Evolutionary conservation across 306 rosid genomes (phyloP).

Genomic region (Cucurbita maxima): DNA sequence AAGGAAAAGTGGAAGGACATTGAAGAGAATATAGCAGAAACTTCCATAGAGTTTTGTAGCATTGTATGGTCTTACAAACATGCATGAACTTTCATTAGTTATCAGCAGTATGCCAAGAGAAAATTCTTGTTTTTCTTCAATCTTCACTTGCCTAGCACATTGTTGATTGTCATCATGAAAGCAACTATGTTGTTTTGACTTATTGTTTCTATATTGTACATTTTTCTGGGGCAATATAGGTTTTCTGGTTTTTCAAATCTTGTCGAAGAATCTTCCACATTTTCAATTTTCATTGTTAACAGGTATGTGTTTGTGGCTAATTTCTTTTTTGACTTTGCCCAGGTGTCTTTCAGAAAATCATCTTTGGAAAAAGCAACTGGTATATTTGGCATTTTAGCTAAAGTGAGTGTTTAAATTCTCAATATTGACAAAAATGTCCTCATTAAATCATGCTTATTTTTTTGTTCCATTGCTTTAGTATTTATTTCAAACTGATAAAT

Average conservation of each 20-base stretch:
- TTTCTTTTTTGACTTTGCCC: neutral
- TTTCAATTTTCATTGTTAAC: neutral
- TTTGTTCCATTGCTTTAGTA: neutral
- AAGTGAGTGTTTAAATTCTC: slow-evolving; percentile 35
- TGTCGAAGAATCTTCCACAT: neutral
- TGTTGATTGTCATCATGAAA: neutral
- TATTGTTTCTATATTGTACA: neutral
- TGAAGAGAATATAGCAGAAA: neutral
- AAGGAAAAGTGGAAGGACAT: neutral
- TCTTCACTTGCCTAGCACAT: neutral
- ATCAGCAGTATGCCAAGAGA: neutral
- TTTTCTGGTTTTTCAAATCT: neutral
- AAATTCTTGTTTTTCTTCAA: neutral
- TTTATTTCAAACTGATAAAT: neutral
- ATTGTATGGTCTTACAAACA: neutral
- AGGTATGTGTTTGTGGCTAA: neutral
- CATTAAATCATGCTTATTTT: neutral
- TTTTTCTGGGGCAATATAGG: neutral
- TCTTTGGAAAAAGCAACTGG: slow-evolving; percentile 26
- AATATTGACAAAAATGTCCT: neutral
- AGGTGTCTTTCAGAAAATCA: slow-evolving; percentile 47
- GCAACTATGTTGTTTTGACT: neutral
- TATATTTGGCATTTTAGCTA: slow-evolving; percentile 25
- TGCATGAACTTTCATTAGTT: neutral
- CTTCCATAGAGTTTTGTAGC: neutral